Evolutionary conservation across 2,329 filamentous ascomycete species (phyloP).

Genomic region (Chaetomiaceae sp.): DNA sequence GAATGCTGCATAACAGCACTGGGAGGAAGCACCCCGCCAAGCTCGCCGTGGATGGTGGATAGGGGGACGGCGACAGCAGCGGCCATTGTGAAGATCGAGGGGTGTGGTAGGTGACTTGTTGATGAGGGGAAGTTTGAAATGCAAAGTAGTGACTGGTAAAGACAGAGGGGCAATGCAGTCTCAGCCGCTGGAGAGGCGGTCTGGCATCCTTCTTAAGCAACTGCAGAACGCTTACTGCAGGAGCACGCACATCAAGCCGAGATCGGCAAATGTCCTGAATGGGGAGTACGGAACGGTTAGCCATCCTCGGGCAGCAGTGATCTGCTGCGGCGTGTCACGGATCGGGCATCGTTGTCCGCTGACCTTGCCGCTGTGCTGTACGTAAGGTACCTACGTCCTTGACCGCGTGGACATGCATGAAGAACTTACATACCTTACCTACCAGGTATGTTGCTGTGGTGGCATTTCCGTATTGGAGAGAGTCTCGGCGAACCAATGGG

Average conservation of each 20-base stretch:
- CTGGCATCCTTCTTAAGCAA: background rate
- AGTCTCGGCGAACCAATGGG: background rate
- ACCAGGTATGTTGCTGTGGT: background rate
- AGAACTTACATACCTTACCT: background rate
- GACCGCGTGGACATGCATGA: too few relatives aligned
- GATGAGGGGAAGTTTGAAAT: background rate
- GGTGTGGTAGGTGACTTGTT: background rate
- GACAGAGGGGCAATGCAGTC: background rate
- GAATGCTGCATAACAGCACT: constrained; percentile 32
- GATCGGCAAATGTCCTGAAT: background rate
- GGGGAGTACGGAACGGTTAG: background rate
- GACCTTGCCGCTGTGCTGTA: constrained; percentile 12
- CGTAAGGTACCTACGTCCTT: background rate
- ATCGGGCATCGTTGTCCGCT: constrained; percentile 21
- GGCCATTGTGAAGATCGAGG: constrained; percentile 27
- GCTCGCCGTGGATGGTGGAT: constrained; percentile 32
- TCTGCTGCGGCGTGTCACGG: background rate
- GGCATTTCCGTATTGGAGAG: constrained; percentile 1
- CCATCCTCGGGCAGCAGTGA: constrained; percentile 18
- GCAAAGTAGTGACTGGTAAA: too few relatives aligned
- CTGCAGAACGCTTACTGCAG: too few relatives aligned
- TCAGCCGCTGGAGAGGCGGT: background rate
- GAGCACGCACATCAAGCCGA: background rate
- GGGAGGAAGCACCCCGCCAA: constrained; percentile 34
- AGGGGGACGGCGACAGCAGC: constrained; percentile 34